Evolutionary conservation across 1,284 basidiomycete species (phyloP).

Genomic region (Golubevia pallescens): DNA sequence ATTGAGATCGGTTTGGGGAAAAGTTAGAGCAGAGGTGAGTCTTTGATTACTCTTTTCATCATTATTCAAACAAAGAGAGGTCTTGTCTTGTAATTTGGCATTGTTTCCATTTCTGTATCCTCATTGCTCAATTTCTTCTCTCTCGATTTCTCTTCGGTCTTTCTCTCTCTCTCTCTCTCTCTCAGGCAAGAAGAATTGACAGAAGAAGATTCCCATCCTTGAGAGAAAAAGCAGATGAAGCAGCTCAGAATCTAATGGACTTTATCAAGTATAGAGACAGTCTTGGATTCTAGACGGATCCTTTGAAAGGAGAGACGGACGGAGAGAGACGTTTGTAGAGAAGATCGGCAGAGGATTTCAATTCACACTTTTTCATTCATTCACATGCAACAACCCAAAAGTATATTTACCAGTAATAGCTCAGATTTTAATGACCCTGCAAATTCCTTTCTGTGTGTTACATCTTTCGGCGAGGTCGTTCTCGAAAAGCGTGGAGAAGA

Average conservation of each 20-base stretch:
- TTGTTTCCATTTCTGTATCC: neutral
- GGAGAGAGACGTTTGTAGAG: no score
- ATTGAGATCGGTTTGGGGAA: constrained; percentile 13
- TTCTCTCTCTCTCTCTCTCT: constrained; percentile 2
- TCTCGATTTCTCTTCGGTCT: constrained; percentile 12
- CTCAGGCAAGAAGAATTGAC: constrained; percentile 24
- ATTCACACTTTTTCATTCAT: no score
- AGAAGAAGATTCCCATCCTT: constrained; percentile 26
- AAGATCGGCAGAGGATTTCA: no score
- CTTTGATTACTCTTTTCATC: neutral
- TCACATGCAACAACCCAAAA: no score
- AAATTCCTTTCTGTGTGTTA: no score
- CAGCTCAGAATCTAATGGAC: constrained; percentile 31
- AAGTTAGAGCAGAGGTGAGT: constrained; percentile 6
- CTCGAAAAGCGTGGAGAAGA: no score
- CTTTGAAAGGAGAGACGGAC: no score
- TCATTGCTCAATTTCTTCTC: constrained; percentile 7
- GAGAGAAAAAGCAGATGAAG: constrained; percentile 34
- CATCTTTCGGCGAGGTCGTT: no score
- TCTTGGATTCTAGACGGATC: constrained; percentile 3
- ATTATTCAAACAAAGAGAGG: no score
- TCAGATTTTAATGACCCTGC: no score
- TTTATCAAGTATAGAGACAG: constrained; percentile 37
- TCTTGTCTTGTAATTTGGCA: constrained; percentile 1
- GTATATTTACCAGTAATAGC: no score